These are phyloP conservation scores for Hericium erinaceus DNA, from an alignment of 768 basidiomycete genomes.

Conservation along the genomic window DNA sequence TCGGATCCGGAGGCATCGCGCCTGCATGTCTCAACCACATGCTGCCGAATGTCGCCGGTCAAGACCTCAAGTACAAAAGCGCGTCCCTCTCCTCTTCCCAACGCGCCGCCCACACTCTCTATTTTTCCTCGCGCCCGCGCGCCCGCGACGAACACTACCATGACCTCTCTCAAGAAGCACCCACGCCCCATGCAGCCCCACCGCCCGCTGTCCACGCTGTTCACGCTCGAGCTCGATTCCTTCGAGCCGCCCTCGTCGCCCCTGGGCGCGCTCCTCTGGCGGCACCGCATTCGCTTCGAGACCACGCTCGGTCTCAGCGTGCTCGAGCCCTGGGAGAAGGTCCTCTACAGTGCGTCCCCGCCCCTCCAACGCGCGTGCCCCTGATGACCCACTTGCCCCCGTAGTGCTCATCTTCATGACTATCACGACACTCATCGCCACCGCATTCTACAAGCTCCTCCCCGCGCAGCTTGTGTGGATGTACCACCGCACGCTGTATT, in stretches of 20 bases:
- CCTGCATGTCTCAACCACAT: background rate
- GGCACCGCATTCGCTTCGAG: conserved; percentile 46
- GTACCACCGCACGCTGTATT: background rate
- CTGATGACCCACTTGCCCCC: background rate
- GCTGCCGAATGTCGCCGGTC: background rate
- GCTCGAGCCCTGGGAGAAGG: conserved; percentile 63
- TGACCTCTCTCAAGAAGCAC: background rate
- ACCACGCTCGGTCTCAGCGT: conserved; percentile 50
- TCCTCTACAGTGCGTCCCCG: conserved; percentile 41
- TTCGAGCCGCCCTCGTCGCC: conserved; percentile 19
- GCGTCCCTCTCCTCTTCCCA: background rate
- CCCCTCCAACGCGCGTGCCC: background rate
- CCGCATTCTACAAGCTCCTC: background rate
- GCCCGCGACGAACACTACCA: background rate
- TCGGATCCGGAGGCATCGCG: too few species aligned
- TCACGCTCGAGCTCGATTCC: conserved; percentile 17
- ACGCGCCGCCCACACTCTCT: background rate
- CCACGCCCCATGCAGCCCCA: background rate
- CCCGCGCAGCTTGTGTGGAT: background rate
- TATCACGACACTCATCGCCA: background rate
- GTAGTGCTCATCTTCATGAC: background rate
- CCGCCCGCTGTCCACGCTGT: conserved; percentile 4
- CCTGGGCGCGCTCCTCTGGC: conserved; percentile 33
- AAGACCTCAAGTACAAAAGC: background rate
- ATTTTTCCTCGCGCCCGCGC: background rate